Percentiles rank a stretch among this genome's conserved stretches.
These are phyloP conservation scores for Cryptococcus maquisensis DNA, from an alignment of 1,284 basidiomycete species.

Conservation along the genomic window DNA sequence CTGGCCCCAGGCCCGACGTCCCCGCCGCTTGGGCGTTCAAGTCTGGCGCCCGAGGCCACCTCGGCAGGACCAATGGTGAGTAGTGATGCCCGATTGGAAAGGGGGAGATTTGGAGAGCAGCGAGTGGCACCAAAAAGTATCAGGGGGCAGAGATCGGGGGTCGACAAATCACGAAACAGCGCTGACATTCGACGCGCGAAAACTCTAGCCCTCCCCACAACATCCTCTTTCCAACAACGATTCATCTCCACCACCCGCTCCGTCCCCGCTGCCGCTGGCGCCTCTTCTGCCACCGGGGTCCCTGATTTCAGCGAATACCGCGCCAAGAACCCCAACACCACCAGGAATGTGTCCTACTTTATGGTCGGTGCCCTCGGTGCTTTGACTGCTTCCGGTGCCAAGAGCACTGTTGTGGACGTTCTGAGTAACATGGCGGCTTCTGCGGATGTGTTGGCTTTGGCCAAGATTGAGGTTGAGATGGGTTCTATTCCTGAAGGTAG, in stretches of 20 bases:
- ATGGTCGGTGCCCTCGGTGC: conserved; percentile 96
- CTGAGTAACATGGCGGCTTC: conserved; percentile 94
- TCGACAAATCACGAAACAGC: background rate
- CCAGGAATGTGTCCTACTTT: conserved; percentile 90
- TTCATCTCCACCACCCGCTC: conserved; percentile 55
- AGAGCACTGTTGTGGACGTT: conserved; percentile 91
- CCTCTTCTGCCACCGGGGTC: conserved; percentile 57
- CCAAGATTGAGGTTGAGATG: conserved; percentile 96
- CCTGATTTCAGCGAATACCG: conserved; percentile 87
- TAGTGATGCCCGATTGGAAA: background rate
- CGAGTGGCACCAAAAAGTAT: background rate
- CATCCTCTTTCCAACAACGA: conserved; percentile 57
- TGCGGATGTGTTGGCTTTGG: conserved; percentile 94
- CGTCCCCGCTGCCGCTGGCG: conserved; percentile 40
- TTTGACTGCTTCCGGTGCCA: conserved; percentile 88
- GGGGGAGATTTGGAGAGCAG: background rate
- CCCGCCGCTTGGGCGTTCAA: conserved; percentile 64
- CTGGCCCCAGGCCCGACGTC: conserved; percentile 58
- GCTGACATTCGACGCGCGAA: background rate
- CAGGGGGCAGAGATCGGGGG: background rate
- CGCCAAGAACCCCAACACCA: conserved; percentile 61
- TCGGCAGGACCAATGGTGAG: conserved; percentile 68
- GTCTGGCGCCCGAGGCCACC: conserved; percentile 36
- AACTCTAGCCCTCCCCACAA: conserved; percentile 50
- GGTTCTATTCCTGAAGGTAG: conserved; percentile 91